Evolutionary conservation across 2,329 filamentous ascomycete species (phyloP).

Genomic region (Cytospora leucostoma): DNA sequence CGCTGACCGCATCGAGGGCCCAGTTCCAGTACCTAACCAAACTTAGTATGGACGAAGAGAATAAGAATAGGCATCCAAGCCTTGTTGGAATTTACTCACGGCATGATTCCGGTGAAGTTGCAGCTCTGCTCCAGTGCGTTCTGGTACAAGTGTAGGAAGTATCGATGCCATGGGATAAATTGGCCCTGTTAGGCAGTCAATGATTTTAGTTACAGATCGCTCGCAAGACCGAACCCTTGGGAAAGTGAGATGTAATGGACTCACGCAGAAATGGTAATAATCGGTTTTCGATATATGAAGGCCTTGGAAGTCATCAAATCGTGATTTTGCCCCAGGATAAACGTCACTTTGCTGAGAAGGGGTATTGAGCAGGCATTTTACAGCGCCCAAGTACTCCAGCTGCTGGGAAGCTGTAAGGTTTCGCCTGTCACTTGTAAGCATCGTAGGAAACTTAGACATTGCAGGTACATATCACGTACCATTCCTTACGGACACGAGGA

Average conservation of each 20-base stretch:
- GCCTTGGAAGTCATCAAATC: slow-evolving; percentile 49
- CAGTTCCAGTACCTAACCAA: slow-evolving; percentile 30
- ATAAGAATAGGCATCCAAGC: no score
- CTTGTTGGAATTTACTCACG: neutral
- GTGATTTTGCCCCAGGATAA: slow-evolving; percentile 41
- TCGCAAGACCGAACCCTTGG: neutral
- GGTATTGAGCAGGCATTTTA: slow-evolving; percentile 41
- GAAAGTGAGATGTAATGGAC: slow-evolving; percentile 3
- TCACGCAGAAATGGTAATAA: slow-evolving; percentile 38
- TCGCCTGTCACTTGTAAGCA: slow-evolving; percentile 17
- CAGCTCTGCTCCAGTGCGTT: slow-evolving; percentile 38
- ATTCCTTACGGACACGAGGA: neutral
- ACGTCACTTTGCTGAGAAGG: slow-evolving; percentile 34
- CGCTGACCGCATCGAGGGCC: slow-evolving; percentile 31
- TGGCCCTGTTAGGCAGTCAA: neutral
- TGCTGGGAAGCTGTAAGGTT: slow-evolving; percentile 34
- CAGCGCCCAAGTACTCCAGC: slow-evolving; percentile 42
- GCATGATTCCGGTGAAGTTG: slow-evolving; percentile 36
- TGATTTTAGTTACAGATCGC: slow-evolving; percentile 21
- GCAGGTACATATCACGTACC: neutral
- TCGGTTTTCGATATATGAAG: slow-evolving; percentile 46
- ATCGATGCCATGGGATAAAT: slow-evolving; percentile 39
- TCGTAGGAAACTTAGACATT: neutral
- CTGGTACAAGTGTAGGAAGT: slow-evolving; percentile 38
- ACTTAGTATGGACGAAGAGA: neutral